Evolutionary conservation across 805 yeast genomes (phyloP).

Genomic region (Lipomyces mesembrius): DNA sequence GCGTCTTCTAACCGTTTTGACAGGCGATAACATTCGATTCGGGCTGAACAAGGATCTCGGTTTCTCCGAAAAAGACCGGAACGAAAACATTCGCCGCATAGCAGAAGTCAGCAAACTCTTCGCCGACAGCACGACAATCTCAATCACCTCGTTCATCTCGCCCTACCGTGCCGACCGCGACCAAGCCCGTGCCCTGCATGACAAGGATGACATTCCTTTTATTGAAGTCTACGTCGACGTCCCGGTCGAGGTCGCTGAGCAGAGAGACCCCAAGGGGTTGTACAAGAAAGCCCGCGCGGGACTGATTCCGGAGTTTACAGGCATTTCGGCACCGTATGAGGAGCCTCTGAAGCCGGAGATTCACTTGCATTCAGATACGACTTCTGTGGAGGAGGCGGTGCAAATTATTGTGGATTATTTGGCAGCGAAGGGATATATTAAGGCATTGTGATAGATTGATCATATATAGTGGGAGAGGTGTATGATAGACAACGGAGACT

Average conservation of each 20-base stretch:
- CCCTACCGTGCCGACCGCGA: conserved; percentile 87
- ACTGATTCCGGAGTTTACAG: conserved; percentile 90
- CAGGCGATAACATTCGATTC: conserved; percentile 81
- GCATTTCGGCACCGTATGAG: conserved; percentile 94
- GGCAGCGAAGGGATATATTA: conserved; percentile 18
- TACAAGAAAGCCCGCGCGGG: conserved; percentile 98
- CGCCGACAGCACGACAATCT: conserved; percentile 87
- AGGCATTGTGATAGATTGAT: neutral
- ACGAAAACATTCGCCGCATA: conserved; percentile 93
- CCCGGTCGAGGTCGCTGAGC: conserved; percentile 91
- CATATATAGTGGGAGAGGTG: neutral
- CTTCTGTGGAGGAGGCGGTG: conserved; percentile 81
- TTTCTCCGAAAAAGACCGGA: conserved; percentile 86
- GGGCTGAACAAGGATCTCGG: conserved; percentile 96
- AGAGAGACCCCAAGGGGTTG: conserved; percentile 96
- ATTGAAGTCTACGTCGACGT: conserved; percentile 92
- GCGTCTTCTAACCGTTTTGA: neutral
- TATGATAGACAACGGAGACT: neutral
- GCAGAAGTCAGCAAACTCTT: conserved; percentile 92
- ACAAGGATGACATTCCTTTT: conserved; percentile 74
- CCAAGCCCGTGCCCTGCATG: conserved; percentile 83
- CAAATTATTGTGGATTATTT: conserved; percentile 70
- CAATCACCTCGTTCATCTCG: conserved; percentile 89
- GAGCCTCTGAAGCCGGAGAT: conserved; percentile 86
- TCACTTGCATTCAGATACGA: conserved; percentile 72